Conservation (phyloP, 2,329 filamentous ascomycete genomes). For the Talaromyces pinophilus region DNA sequence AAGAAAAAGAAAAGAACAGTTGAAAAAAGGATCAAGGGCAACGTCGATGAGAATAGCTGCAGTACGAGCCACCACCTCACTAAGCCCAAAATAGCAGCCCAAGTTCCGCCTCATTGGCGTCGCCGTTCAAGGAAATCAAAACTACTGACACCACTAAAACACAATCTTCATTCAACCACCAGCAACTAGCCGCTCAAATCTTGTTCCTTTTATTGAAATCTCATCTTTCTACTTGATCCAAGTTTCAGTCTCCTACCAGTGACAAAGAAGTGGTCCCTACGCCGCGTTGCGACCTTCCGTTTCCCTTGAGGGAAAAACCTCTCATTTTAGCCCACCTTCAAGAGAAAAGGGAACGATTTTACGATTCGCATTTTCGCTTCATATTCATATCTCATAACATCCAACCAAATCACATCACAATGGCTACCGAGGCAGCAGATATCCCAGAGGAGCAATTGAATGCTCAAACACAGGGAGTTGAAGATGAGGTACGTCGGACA, state of each 20-base stretch:
- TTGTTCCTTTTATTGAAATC: background rate
- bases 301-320: slow-evolving; percentile 16
- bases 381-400: background rate
- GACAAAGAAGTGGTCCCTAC: background rate
- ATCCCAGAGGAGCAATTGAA: slow-evolving; percentile 38
- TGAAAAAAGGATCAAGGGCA: background rate
- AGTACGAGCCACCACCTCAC: slow-evolving; percentile 26
- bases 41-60: background rate
- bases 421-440: slow-evolving; percentile 22
- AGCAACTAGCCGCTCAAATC: slow-evolving; percentile 4
- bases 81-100: slow-evolving; percentile 34
- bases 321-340: slow-evolving; percentile 9
- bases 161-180: slow-evolving; percentile 10
- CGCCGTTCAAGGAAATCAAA: slow-evolving; percentile 16
- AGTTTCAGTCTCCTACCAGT: background rate
- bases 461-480: slow-evolving; percentile 43
- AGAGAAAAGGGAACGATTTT: background rate
- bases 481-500: slow-evolving; percentile 45
- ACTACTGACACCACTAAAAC: slow-evolving; percentile 1
- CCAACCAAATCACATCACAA: slow-evolving; percentile 2
- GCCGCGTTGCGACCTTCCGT: slow-evolving; percentile 9
- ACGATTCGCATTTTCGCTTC: background rate
- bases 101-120: slow-evolving; percentile 29
- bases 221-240: background rate
- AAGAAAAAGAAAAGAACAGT: background rate